Conservation (phyloP, 2,329 filamentous ascomycete species). For the Nannizziopsis arthrosporioides region DNA sequence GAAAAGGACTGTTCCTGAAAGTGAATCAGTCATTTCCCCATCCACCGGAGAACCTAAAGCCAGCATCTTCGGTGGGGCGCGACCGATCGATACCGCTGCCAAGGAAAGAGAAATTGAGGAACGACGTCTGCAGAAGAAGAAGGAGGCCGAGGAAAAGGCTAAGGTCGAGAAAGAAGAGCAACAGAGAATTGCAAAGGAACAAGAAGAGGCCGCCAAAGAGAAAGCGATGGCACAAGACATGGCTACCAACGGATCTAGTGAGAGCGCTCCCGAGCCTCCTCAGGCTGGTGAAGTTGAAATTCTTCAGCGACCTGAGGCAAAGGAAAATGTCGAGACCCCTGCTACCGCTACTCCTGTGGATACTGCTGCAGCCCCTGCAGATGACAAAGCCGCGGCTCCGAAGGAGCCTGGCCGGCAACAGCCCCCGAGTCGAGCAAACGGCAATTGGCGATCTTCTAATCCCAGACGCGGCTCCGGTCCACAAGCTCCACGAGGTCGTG, state of each 20-base stretch:
- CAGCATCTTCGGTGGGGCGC: conserved; percentile 85
- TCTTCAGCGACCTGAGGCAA: conserved; percentile 39
- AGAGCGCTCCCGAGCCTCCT: conserved; percentile 31
- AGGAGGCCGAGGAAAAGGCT: conserved; percentile 73
- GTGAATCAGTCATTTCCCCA: conserved; percentile 40
- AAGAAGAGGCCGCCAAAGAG: conserved; percentile 34
- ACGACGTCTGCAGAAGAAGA: conserved; percentile 73
- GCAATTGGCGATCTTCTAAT: conserved; percentile 31
- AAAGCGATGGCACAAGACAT: conserved; percentile 32
- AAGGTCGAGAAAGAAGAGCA: conserved; percentile 61
- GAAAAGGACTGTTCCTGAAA: conserved; percentile 83
- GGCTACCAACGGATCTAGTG: conserved; percentile 29
- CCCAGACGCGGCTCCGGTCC: conserved; percentile 10
- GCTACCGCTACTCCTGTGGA: conserved; percentile 15
- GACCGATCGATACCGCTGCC: conserved; percentile 84
- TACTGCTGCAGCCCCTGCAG: conserved; percentile 31
- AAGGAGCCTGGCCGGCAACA: conserved; percentile 18
- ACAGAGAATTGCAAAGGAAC: conserved; percentile 51
- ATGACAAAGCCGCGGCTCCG: conserved; percentile 21
- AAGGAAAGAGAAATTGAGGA: conserved; percentile 85
- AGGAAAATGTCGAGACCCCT: conserved; percentile 27
- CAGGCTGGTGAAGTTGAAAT: conserved; percentile 44
- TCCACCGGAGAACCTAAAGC: conserved; percentile 58
- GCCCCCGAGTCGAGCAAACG: conserved; percentile 28
- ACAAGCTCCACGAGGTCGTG: conserved; percentile 9